Evolutionary conservation across 768 basidiomycete genomes (phyloP), one percentile per base, ranked within the genome.

Genomic region (Imleria badia): DNA sequence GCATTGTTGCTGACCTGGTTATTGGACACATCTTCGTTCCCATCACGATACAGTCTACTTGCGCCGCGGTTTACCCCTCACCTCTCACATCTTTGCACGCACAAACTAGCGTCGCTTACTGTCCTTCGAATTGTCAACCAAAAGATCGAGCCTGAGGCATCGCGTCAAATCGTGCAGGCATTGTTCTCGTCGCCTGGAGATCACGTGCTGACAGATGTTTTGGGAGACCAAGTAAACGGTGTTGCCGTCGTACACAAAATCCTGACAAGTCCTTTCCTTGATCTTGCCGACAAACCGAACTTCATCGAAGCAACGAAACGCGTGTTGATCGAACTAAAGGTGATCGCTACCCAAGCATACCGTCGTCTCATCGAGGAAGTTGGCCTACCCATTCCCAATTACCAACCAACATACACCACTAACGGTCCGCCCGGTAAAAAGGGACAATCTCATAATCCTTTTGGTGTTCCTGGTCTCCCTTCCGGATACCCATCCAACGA

Each of bases 1-100:
- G 95, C 97, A 1, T 78, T 99, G 47, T 77, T 98, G 52, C 75
- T 99, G 51, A 98, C 95, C 13, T 99, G 97, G 97, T 80, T 99
- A 43, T 82, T 98, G 57, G 97, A 99, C 67, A 88, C 91, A 1
- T 97, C 94, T 43, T 86, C 86, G 59, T 91, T 99, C 78, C 91
- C 92, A 2, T 94, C 94, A n/a, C 84, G 97, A 41, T 99, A 97
- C 77, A 86, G 88, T 54, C 78, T 99, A 45, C 79, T 98, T 44
- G 94, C 97, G 1, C 94, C 94, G 43, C 91, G 96, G 45, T 96
- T 99, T 73, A 93, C 94, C 0, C 93, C 97, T 44, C 96, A 98
- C 67, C 80, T 98, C 36, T 94, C 94, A 4, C 95, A 98, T 72
- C 80, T 98, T 54, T 98, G 95, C 77, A 97, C 94, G 4, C 97